These are phyloP conservation scores for Fomitopsis schrenkii DNA, from an alignment of 1,284 basidiomycete species.

Conservation along the genomic window DNA sequence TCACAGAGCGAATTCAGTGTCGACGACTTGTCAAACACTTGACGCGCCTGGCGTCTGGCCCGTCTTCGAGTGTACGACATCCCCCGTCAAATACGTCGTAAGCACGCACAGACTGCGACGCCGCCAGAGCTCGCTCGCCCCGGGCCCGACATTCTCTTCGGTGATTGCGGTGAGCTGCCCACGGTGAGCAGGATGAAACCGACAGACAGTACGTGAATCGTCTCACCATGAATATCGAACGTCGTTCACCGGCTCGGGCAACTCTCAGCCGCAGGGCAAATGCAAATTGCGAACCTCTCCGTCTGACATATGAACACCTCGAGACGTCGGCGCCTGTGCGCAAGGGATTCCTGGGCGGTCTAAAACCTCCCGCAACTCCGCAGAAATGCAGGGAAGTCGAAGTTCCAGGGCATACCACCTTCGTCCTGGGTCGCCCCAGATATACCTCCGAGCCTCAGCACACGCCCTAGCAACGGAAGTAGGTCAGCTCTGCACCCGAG, in stretches of 20 bases:
- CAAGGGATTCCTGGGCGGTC: background rate
- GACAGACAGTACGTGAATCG: background rate
- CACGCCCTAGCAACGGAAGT: too few species aligned
- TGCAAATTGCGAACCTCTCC: background rate
- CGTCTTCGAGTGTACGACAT: background rate
- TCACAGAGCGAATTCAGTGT: background rate
- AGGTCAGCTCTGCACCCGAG: too few species aligned
- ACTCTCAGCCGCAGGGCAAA: background rate
- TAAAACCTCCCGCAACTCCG: background rate
- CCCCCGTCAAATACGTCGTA: background rate
- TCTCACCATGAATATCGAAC: background rate
- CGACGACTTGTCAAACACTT: background rate
- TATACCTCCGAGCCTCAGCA: too few species aligned
- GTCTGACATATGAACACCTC: background rate
- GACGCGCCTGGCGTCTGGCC: background rate
- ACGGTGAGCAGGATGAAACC: background rate
- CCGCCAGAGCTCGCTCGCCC: background rate
- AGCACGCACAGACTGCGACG: background rate
- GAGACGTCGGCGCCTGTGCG: background rate
- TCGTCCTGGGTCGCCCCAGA: too few species aligned
- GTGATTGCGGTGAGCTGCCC: background rate
- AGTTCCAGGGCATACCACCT: background rate
- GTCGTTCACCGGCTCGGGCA: too few species aligned
- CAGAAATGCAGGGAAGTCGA: background rate
- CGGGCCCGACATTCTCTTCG: background rate